These are phyloP conservation scores for Umbilicus rupestris DNA, from an alignment of 164 flowering plant genomes.

Conservation along the genomic window DNA sequence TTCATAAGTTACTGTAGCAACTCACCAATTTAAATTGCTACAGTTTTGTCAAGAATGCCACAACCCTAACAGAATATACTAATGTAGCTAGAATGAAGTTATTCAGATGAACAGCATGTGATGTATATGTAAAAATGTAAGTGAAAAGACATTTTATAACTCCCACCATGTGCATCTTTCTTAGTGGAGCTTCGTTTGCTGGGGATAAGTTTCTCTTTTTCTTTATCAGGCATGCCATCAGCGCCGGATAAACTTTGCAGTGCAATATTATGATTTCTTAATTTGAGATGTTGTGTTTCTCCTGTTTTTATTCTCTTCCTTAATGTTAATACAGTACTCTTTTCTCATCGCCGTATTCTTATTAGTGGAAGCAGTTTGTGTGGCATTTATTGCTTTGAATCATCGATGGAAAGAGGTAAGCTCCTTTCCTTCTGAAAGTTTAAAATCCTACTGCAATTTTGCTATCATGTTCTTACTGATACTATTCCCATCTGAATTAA, in stretches of 20 bases:
- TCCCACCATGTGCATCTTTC: too few species aligned
- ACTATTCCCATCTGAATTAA: background rate
- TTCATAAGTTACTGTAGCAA: too few species aligned
- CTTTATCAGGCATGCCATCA: too few species aligned
- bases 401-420: slow-evolving; percentile 64
- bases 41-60: too few species aligned
- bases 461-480: background rate
- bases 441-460: background rate
- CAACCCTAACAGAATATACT: too few species aligned
- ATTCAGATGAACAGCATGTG: background rate
- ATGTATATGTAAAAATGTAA: background rate
- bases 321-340: background rate
- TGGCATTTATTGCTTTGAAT: slow-evolving; percentile 52
- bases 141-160: too few species aligned
- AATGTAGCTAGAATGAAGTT: background rate
- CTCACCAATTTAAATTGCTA: too few species aligned
- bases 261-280: background rate
- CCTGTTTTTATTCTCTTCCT: background rate
- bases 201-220: too few species aligned
- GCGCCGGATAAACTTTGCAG: too few species aligned
- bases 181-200: too few species aligned
- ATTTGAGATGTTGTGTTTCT: background rate
- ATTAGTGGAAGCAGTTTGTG: slow-evolving; percentile 53
- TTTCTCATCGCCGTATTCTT: slow-evolving; percentile 17
- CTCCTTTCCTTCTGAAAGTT: background rate